Evolutionary conservation across 2,329 filamentous ascomycete genomes (phyloP).

Genomic region (Penicillium sp.): DNA sequence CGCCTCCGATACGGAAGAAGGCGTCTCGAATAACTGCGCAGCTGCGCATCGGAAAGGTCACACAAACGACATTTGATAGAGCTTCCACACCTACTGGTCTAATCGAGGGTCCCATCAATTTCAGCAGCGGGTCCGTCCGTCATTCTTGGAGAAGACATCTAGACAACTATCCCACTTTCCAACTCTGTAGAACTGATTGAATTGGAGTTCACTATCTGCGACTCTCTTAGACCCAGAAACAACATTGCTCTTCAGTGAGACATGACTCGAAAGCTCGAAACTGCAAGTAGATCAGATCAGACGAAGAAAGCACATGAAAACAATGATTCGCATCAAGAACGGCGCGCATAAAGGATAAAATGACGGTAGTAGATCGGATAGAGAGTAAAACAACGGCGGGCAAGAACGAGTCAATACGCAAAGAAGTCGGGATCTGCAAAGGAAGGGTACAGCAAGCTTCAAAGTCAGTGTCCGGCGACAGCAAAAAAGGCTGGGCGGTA

Average conservation of each 20-base stretch:
- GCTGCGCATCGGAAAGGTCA: too few relatives aligned
- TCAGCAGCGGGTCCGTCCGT: too few relatives aligned
- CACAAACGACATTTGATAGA: too few relatives aligned
- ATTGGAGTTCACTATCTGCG: constrained; percentile 14
- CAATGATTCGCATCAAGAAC: constrained; percentile 13
- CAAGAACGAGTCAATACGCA: constrained; percentile 1
- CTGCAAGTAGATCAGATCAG: constrained; percentile 10
- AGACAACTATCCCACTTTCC: background rate
- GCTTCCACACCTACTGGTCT: too few relatives aligned
- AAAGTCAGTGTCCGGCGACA: constrained; percentile 14
- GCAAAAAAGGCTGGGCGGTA: constrained; percentile 8
- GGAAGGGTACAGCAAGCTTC: constrained; percentile 18
- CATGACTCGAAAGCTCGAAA: constrained; percentile 1
- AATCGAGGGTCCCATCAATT: too few relatives aligned
- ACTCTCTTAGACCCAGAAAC: constrained; percentile 16
- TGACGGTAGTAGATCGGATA: constrained; percentile 2
- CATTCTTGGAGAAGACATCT: too few relatives aligned
- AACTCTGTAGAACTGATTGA: constrained; percentile 14
- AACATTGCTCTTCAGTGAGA: constrained; percentile 6
- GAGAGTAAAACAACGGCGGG: background rate
- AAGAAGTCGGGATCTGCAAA: constrained; percentile 9
- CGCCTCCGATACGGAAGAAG: too few relatives aligned
- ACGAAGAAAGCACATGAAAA: constrained; percentile 8
- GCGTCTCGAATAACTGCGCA: too few relatives aligned
- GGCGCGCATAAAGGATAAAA: constrained; percentile 3